Conservation (phyloP, 192 early-diverging fungal species). For the Backusella australiensis region DNA sequence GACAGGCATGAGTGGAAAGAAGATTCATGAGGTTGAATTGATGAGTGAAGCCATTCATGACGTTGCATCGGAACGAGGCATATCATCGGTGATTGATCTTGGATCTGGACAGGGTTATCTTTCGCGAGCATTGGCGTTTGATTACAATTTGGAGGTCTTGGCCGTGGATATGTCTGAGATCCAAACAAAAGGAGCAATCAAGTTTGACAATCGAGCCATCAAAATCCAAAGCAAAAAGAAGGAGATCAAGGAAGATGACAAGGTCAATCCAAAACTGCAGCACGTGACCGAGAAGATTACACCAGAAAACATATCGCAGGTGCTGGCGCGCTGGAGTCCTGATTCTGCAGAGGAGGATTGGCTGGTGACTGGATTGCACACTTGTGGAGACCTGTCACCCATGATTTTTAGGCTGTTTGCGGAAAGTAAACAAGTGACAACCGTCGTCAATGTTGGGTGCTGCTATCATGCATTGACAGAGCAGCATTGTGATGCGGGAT, state of each 20-base stretch:
- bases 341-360: conserved; percentile 36
- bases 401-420: conserved; percentile 67
- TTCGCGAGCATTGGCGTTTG: conserved; percentile 61
- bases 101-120: conserved; percentile 80
- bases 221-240: conserved; percentile 28
- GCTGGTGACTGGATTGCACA: conserved; percentile 80
- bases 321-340: conserved; percentile 28
- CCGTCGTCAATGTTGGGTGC: conserved; percentile 73
- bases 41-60: conserved; percentile 55
- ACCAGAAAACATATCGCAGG: conserved; percentile 37
- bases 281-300: conserved; percentile 48
- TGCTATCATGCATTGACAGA: conserved; percentile 80
- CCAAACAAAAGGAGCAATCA: conserved; percentile 69
- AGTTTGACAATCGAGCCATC: conserved; percentile 49
- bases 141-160: conserved; percentile 61
- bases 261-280: conserved; percentile 27
- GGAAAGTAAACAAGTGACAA: conserved; percentile 45
- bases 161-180: conserved; percentile 66
- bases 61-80: conserved; percentile 42
- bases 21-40: conserved; percentile 64
- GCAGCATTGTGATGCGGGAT: conserved; percentile 25
- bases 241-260: conserved; percentile 32
- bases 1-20: conserved; percentile 71
- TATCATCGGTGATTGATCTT: conserved; percentile 62
- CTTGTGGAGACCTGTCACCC: conserved; percentile 81